Evolutionary conservation across 345 rosid species (phyloP), one percentile per base, ranked within the genome.

Genomic region (Corchorus olitorius): DNA sequence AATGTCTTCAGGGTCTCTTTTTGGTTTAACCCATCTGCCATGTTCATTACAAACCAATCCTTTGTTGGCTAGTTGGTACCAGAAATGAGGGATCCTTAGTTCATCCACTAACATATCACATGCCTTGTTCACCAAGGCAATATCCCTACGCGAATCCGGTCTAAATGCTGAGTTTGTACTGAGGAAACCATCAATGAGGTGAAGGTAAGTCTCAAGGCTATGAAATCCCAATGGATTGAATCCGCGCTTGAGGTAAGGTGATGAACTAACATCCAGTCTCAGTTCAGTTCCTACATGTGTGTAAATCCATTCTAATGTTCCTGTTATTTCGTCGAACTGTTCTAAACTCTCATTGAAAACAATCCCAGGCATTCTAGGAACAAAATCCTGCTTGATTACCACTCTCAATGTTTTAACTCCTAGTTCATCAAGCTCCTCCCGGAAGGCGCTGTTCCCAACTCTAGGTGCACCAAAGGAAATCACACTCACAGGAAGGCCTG

Each of bases 11-110:
- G 81, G 82, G 16, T 81, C 74, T 74, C 89, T 87, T 15, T 34
- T 65, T 4, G 85, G 87, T 77, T 81, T 85, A 17, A 86, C 86
- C 88, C 86, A 87, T 73, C 88, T 83, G 2, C 90, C 90, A 77
- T 83, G 35, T 64, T 77, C 73, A 68, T 89, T 83, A 17, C 77
- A 34, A 3, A 85, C 86, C 6, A 85, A 65, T 45, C 90, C 90
- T 61, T 85, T 85, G 10, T 85, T 66, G 6, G 74, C 82, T 58
- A 73, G 2, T 27, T 83, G 75, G 34, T 79, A 81, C 85, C 88
- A 83, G 46, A 65, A 43, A 11, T 13, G 14, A 49, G 16, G 45
- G 14, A 85, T 79, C 27, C 81, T 80, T 27, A 83, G 60, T 76
- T 87, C 83, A 35, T 80, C 85, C n/a, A 80, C 76, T 83, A 85